Evolutionary conservation across 768 basidiomycete genomes (phyloP).

Genomic region (Tricholoma furcatifolium): DNA sequence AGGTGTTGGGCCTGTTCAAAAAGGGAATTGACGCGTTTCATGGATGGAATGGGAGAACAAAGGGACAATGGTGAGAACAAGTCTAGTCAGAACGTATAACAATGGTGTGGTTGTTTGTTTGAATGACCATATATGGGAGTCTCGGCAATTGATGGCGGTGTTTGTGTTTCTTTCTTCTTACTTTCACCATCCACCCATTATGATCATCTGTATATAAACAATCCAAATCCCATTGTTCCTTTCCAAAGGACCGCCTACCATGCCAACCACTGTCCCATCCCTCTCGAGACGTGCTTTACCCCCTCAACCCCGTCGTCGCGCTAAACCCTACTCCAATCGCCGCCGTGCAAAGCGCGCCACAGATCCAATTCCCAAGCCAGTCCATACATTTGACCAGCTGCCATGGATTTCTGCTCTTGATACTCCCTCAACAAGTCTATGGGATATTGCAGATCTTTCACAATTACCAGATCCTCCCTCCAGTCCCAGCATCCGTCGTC

Average conservation of each 20-base stretch:
- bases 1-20: too few relatives aligned
- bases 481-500: constrained; percentile 52
- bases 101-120: too few relatives aligned
- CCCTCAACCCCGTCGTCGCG: constrained; percentile 29
- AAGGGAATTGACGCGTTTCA: too few relatives aligned
- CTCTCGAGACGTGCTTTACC: constrained; percentile 1
- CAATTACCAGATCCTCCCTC: constrained; percentile 40
- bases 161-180: neutral
- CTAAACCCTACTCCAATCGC: constrained; percentile 19
- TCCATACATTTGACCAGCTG: constrained; percentile 55
- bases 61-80: too few relatives aligned
- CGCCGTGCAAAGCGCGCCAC: constrained; percentile 2
- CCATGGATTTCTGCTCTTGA: constrained; percentile 69
- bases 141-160: too few relatives aligned
- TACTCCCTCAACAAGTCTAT: constrained; percentile 36
- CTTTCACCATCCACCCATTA: constrained; percentile 8
- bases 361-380: constrained; percentile 23
- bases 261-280: constrained; percentile 12
- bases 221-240: constrained; percentile 26
- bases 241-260: constrained; percentile 16
- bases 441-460: constrained; percentile 68
- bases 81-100: too few relatives aligned
- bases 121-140: too few relatives aligned
- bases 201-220: constrained; percentile 15
- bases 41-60: too few relatives aligned